Evolutionary conservation across 148 eudicot genomes (phyloP), one percentile per base, ranked within the genome.

Genomic region (Cornus controversa): DNA sequence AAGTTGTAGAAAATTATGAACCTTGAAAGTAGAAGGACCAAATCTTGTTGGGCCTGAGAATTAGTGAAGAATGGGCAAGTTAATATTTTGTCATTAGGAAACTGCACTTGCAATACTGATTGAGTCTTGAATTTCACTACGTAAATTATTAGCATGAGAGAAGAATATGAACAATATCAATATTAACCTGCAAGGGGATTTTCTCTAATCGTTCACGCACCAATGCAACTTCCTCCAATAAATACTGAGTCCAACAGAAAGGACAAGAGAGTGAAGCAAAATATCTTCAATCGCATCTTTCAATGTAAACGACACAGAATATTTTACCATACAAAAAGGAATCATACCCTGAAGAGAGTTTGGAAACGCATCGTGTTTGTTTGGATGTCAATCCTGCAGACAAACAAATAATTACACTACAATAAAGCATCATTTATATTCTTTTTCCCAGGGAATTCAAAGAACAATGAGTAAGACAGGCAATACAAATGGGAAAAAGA

Each of bases 21-120:
- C 81, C 97, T 90, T 36, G 99, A 93, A 14, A 95, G 83, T 58
- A 95, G 93, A 84, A 93, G 97, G 82, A 95, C 90, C 75, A 95
- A 85, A 84, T 93, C 93, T 76, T 91, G 81, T 83, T 91, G 97
- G 69, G 96, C 96, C 98, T 94, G 87, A 78, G 70, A n/a, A n/a
- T n/a, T 36, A 65, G 27, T 16, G 27, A 72, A 75, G 66, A 76
- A 45, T 45, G 78, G 47, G 67, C 36, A 71, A 27, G 57, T 67
- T 25, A 71, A 66, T 5, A 74, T 22, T 45, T 40, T 0, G n/a
- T 16, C 25, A 37, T 42, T 27, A 77, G 6, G 23, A 34, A 11
- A 53, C 20, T 11, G 53, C 36, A 71, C 34, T 45, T 1, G 13
- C 25, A n/a, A n/a, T 45, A 42, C 40, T 66, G 54, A 18, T 67